Evolutionary conservation across 2,329 filamentous ascomycete genomes (phyloP), one percentile per base, ranked within the genome.

Genomic region (Hysterium pulicare): DNA sequence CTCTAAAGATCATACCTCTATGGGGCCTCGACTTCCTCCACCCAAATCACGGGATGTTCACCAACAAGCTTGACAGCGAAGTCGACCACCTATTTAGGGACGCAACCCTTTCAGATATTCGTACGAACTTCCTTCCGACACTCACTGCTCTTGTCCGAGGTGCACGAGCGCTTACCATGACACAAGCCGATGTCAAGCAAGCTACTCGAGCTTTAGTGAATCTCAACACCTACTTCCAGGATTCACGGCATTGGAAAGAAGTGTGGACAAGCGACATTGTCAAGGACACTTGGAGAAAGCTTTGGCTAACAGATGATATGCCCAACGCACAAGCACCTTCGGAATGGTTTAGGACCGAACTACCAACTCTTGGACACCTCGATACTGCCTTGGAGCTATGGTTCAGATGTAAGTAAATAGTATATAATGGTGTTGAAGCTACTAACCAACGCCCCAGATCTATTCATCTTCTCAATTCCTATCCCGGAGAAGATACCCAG

Each of bases 391-490:
- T 74, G 22, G 71, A 74, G 38, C 49, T 74, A 44, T 74, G 71
- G 71, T 69, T 67, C 45, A 64, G 71, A 54, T 73, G 62, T 63
- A 50, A 54, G 58, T 16, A 16, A 28, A 3, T 38, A 26, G 9
- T 23, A n/a, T 20, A 13, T 8, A 2, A 8, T 26, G 3, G 24
- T 22, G 13, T 21, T 11, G 15, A 16, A 8, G 31, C 31, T 15
- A 23, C 13, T 26, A 21, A 41, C 49, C 59, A n/a, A 60, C 43
- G 10, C 46, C 45, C n/a, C 30, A 62, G 61, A 67, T 49, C 58
- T 75, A 28, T 74, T 80, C 62, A 77, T 80, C 44, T 80, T 79
- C 59, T 78, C 76, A 0, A 74, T 80, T 17, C 74, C 73, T 2
- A 74, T 79, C 4, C 77, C 77, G 0, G 75, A 78, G 34, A 71